These are phyloP conservation scores for Cochlearia excelsa DNA, from an alignment of 345 rosid species.

Conservation along the genomic window DNA sequence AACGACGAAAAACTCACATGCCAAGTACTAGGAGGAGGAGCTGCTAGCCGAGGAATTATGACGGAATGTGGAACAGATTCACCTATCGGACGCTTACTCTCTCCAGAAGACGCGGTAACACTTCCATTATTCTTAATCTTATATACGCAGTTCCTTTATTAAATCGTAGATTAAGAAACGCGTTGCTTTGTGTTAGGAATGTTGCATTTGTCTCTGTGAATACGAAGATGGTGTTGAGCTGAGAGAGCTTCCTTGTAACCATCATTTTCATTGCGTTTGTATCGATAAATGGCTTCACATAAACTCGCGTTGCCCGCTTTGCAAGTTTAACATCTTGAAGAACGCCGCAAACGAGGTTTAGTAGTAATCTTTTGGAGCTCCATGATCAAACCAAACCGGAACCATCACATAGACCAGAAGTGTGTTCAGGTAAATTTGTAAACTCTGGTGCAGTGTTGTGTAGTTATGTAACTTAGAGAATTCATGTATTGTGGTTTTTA, in stretches of 20 bases:
- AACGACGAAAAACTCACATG: constrained; percentile 43
- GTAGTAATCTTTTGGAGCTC: constrained; percentile 23
- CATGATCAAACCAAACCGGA: too few relatives aligned
- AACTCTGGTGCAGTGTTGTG: too few relatives aligned
- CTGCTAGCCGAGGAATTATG: constrained; percentile 64
- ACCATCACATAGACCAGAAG: too few relatives aligned
- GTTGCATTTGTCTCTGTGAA: constrained; percentile 90
- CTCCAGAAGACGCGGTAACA: constrained; percentile 72
- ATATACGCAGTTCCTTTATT: not conserved
- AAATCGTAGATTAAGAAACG: not conserved
- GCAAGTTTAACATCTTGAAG: constrained; percentile 91
- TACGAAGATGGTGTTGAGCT: constrained; percentile 92
- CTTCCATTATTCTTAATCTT: not conserved
- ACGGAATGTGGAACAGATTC: constrained; percentile 75
- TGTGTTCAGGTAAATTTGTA: too few relatives aligned
- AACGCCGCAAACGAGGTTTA: constrained; percentile 61
- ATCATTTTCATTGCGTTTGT: constrained; percentile 89
- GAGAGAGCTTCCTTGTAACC: constrained; percentile 88
- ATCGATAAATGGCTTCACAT: constrained; percentile 91
- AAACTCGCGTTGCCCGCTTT: constrained; percentile 91
- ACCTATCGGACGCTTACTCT: constrained; percentile 58
- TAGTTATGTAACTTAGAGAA: too few relatives aligned
- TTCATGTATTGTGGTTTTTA: too few relatives aligned
- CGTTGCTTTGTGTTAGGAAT: constrained; percentile 49
- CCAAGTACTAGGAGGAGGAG: constrained; percentile 37